Conservation (phyloP, 2,329 filamentous ascomycete species). For the Sclerotinia subarctica region DNA sequence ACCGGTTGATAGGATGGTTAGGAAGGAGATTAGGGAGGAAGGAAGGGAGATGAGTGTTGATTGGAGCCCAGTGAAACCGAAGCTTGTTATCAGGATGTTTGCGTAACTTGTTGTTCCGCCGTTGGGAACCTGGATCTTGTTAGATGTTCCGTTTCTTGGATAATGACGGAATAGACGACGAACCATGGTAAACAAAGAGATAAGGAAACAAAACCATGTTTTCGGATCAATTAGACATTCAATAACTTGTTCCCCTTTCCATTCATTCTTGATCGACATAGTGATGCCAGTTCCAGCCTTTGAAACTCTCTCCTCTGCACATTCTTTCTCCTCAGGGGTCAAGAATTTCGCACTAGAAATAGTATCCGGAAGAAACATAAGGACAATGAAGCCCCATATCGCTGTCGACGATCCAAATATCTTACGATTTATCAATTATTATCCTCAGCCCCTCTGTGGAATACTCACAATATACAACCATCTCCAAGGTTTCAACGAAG, state of each 20-base stretch:
- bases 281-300: constrained; percentile 52
- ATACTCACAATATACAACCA: constrained; percentile 50
- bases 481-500: constrained; percentile 49
- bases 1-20: constrained; percentile 28
- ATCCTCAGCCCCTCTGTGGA: not conserved
- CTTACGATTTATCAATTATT: constrained; percentile 20
- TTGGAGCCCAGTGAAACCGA: constrained; percentile 40
- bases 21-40: constrained; percentile 28
- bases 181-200: constrained; percentile 49
- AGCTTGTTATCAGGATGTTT: constrained; percentile 45
- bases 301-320: constrained; percentile 47
- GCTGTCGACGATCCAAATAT: constrained; percentile 47
- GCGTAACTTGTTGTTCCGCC: constrained; percentile 58
- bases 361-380: constrained; percentile 49
- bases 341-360: constrained; percentile 58
- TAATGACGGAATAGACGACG: not conserved
- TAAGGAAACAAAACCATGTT: constrained; percentile 52
- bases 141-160: not conserved
- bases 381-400: constrained; percentile 49
- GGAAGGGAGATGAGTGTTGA: constrained; percentile 35
- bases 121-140: constrained; percentile 44
- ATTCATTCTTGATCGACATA: constrained; percentile 48
- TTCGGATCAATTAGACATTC: constrained; percentile 56
- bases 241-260: constrained; percentile 45
- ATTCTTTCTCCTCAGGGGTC: constrained; percentile 46